phyloP scores from a whole-genome alignment of 2,329 filamentous ascomycete species.

The Acrodontium crateriforme region DNA sequence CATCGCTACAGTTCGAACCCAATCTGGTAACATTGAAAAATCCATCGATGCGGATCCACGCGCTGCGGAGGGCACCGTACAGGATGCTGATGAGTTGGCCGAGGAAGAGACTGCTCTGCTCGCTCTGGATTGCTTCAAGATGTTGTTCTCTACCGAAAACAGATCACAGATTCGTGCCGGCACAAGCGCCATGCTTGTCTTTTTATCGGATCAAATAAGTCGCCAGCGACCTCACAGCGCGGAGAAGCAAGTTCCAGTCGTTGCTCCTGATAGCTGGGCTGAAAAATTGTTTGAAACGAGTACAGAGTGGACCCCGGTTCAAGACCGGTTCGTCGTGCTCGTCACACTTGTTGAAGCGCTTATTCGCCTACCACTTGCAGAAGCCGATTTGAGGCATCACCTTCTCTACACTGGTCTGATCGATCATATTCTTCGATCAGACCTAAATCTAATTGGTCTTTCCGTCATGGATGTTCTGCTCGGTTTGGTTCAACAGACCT shows the following conservation, averaged over 20 bases:
- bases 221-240: constrained; percentile 9
- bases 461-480: constrained; percentile 92
- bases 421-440: constrained; percentile 67
- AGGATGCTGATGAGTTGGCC: constrained; percentile 76
- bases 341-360: constrained; percentile 69
- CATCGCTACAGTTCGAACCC: constrained; percentile 62
- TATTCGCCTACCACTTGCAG: constrained; percentile 54
- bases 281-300: constrained; percentile 68
- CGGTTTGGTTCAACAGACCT: constrained; percentile 70
- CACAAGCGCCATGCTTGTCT: constrained; percentile 59
- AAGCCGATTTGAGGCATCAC: constrained; percentile 54
- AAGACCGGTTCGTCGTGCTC: constrained; percentile 84
- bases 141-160: constrained; percentile 72
- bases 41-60: constrained; percentile 43
- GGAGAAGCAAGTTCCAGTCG: constrained; percentile 27
- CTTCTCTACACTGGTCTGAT: constrained; percentile 65
- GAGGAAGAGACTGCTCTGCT: constrained; percentile 79
- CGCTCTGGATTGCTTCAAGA: constrained; percentile 73
- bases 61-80: constrained; percentile 65
- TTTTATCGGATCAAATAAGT: constrained; percentile 38
- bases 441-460: constrained; percentile 85
- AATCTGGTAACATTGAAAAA: constrained; percentile 38
- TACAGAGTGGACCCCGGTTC: constrained; percentile 79
- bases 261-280: constrained; percentile 50
- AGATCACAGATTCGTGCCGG: constrained; percentile 67